Conservation (phyloP, 768 basidiomycete genomes). For the Clathrus columnatus region DNA sequence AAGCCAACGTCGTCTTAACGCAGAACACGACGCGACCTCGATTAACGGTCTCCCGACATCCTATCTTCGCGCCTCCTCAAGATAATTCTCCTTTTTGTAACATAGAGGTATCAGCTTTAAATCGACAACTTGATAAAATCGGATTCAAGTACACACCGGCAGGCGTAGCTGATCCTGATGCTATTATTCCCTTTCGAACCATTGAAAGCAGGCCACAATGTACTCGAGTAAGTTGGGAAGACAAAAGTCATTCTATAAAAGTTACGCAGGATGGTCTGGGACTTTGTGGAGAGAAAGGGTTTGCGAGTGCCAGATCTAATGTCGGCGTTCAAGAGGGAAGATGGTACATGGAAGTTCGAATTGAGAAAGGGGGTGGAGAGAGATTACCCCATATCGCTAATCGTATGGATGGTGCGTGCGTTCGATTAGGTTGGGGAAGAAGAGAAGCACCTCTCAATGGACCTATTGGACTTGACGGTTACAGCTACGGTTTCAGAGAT, state of each 20-base stretch:
- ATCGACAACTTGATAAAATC: conserved; percentile 39
- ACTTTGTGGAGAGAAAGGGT: conserved; percentile 78
- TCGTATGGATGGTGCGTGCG: conserved; percentile 63
- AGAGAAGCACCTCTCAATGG: conserved; percentile 91
- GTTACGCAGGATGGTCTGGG: conserved; percentile 72
- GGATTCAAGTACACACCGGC: conserved; percentile 77
- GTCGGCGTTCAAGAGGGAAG: conserved; percentile 80
- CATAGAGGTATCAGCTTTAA: conserved; percentile 64
- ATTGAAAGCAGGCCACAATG: conserved; percentile 73
- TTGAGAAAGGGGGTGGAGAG: conserved; percentile 68
- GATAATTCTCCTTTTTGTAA: conserved; percentile 49
- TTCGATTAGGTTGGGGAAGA: conserved; percentile 86
- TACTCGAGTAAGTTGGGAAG: conserved; percentile 79
- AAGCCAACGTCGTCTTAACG: conserved; percentile 41
- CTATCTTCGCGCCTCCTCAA: conserved; percentile 51
- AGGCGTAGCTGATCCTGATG: conserved; percentile 55
- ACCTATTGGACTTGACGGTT: conserved; percentile 88
- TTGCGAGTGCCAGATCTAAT: conserved; percentile 83
- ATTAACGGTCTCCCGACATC: conserved; percentile 67
- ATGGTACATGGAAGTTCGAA: conserved; percentile 90
- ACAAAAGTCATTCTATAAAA: conserved; percentile 72
- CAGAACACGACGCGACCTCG: conserved; percentile 59
- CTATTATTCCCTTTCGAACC: conserved; percentile 57
- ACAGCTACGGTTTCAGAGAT: conserved; percentile 88
- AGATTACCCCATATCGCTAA: conserved; percentile 34